phyloP scores from a whole-genome alignment of 2,329 filamentous ascomycete species.

The Penicillium sp. region DNA sequence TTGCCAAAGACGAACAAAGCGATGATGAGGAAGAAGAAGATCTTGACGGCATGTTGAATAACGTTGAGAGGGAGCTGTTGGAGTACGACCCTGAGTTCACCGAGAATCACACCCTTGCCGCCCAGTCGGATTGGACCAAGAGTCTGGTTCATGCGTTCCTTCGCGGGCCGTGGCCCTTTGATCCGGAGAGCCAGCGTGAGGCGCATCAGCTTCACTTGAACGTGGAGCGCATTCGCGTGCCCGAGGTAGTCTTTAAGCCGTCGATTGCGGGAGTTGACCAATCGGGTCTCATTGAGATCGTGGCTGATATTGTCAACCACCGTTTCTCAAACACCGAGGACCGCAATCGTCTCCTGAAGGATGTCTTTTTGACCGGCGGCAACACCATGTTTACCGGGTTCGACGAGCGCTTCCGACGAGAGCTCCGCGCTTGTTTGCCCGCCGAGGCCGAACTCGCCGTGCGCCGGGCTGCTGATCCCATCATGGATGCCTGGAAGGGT shows the following conservation, averaged over 20 bases:
- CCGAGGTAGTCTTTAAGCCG: conserved; percentile 88
- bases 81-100: conserved; percentile 82
- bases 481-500: conserved; percentile 89
- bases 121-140: conserved; percentile 93
- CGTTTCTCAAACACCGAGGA: conserved; percentile 56
- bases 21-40: conserved; percentile 94
- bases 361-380: conserved; percentile 93
- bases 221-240: conserved; percentile 89
- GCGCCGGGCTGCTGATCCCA: conserved; percentile 65
- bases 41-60: conserved; percentile 64
- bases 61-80: conserved; percentile 76
- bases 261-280: conserved; percentile 89
- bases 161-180: conserved; percentile 79
- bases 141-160: conserved; percentile 83
- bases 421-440: conserved; percentile 67
- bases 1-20: conserved; percentile 71
- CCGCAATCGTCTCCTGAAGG: conserved; percentile 66
- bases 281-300: conserved; percentile 87
- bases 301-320: conserved; percentile 80
- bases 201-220: conserved; percentile 89
- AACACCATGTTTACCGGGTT: conserved; percentile 82
- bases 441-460: conserved; percentile 62
- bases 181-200: conserved; percentile 71
- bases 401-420: conserved; percentile 69
- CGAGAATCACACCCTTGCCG: conserved; percentile 85